These are phyloP conservation scores for Ustilago curta DNA, from an alignment of 1,284 basidiomycete species.

Conservation along the genomic window DNA sequence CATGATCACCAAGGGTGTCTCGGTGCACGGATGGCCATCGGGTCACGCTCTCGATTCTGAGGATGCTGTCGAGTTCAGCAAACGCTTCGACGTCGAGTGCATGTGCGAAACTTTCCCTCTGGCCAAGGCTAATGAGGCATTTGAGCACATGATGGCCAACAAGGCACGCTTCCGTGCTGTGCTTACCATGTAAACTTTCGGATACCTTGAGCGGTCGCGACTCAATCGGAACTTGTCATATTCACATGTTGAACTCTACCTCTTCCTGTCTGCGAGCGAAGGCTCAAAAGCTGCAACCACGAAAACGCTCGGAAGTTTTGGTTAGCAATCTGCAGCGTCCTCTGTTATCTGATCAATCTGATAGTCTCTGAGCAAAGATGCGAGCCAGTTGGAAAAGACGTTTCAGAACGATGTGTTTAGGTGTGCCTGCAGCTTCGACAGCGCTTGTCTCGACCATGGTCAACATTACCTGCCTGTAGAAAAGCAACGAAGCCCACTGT, in stretches of 20 bases:
- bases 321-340: too few relatives aligned
- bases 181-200: conserved; percentile 40
- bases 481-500: too few relatives aligned
- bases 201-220: not conserved
- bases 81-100: conserved; percentile 66
- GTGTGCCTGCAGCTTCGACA: too few relatives aligned
- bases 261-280: not conserved
- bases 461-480: too few relatives aligned
- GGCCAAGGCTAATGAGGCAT: conserved; percentile 69
- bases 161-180: conserved; percentile 69
- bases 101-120: conserved; percentile 70
- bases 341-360: too few relatives aligned
- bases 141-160: conserved; percentile 66
- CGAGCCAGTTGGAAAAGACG: too few relatives aligned
- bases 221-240: too few relatives aligned
- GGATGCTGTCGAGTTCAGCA: conserved; percentile 68
- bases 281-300: too few relatives aligned
- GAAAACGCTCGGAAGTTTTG: too few relatives aligned
- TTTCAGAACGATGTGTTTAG: too few relatives aligned
- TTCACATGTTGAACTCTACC: not conserved
- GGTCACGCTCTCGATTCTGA: conserved; percentile 66
- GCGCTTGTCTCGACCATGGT: too few relatives aligned
- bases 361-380: too few relatives aligned
- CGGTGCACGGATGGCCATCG: conserved; percentile 70
- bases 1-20: conserved; percentile 68